These are phyloP conservation scores for Syncephalastrum racemosum DNA, from an alignment of 371 early-diverging fungal genomes.

Conservation along the genomic window DNA sequence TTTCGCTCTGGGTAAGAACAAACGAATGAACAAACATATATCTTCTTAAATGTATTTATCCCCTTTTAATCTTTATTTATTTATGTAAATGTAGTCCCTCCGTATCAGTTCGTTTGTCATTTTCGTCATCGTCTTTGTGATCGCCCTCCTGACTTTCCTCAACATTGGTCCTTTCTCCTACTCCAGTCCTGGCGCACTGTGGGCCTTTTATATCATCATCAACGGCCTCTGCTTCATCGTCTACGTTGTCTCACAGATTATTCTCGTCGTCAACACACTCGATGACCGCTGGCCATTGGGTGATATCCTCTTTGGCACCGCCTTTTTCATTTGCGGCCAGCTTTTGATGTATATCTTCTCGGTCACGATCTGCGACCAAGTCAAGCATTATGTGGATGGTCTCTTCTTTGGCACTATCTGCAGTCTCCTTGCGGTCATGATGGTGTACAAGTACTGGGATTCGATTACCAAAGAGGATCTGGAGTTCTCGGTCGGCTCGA, in stretches of 20 bases:
- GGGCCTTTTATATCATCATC: slow-evolving; percentile 80
- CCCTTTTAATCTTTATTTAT: slow-evolving; percentile 15
- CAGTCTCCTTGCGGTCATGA: slow-evolving; percentile 91
- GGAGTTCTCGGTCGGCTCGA: slow-evolving; percentile 89
- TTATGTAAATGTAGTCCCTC: slow-evolving; percentile 55
- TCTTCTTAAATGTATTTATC: not conserved
- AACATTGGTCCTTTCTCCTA: slow-evolving; percentile 59
- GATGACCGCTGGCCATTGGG: slow-evolving; percentile 96
- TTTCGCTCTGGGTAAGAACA: slow-evolving; percentile 74
- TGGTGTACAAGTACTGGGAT: slow-evolving; percentile 99
- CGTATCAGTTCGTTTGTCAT: slow-evolving; percentile 75
- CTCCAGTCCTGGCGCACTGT: slow-evolving; percentile 68
- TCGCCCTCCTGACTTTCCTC: slow-evolving; percentile 79
- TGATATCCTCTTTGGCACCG: slow-evolving; percentile 80
- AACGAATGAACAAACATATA: not conserved
- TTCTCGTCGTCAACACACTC: slow-evolving; percentile 85
- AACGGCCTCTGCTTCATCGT: slow-evolving; percentile 75
- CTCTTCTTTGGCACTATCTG: slow-evolving; percentile 89
- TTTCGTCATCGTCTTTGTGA: slow-evolving; percentile 69
- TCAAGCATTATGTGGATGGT: slow-evolving; percentile 93
- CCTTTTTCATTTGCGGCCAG: slow-evolving; percentile 82
- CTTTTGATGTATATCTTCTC: slow-evolving; percentile 75
- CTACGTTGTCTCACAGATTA: slow-evolving; percentile 85
- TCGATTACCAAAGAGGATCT: slow-evolving; percentile 94
- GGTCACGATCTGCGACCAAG: slow-evolving; percentile 70